These are phyloP conservation scores for Aspergillus sergii DNA, from an alignment of 2,329 filamentous ascomycete genomes.

Conservation along the genomic window DNA sequence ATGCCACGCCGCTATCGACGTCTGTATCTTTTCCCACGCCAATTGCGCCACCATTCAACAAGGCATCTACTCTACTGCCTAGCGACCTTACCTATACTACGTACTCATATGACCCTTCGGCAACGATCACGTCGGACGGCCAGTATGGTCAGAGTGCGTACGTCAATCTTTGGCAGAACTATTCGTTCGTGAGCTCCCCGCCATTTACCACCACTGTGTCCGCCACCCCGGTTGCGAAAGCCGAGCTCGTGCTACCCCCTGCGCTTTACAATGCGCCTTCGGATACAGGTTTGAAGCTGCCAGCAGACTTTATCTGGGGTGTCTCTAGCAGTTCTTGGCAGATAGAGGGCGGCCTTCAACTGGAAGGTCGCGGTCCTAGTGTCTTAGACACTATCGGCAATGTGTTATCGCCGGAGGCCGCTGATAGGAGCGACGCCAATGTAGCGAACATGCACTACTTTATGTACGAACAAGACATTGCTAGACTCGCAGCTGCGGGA, in stretches of 20 bases:
- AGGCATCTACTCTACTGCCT: constrained; percentile 5
- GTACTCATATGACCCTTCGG: constrained; percentile 1
- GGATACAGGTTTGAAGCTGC: background rate
- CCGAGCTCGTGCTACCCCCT: background rate
- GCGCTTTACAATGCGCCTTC: background rate
- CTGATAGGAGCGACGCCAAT: background rate
- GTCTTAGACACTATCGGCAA: background rate
- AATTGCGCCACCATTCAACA: constrained; percentile 2
- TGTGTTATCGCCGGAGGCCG: background rate
- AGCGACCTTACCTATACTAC: constrained; percentile 9
- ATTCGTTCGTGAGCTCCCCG: background rate
- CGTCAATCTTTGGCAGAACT: background rate
- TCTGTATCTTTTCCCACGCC: constrained; percentile 6
- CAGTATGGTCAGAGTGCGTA: constrained; percentile 2
- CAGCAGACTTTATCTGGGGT: background rate
- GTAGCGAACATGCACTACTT: constrained; percentile 2
- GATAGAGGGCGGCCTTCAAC: background rate
- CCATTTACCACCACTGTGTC: background rate
- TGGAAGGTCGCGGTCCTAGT: background rate
- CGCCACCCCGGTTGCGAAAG: background rate
- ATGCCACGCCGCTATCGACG: constrained; percentile 5
- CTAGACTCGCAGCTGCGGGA: background rate
- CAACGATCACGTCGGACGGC: background rate
- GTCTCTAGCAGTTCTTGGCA: constrained; percentile 1
- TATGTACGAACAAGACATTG: constrained; percentile 3